These are phyloP conservation scores for Leccinellum albellum DNA, from an alignment of 768 basidiomycete species.

Conservation along the genomic window DNA sequence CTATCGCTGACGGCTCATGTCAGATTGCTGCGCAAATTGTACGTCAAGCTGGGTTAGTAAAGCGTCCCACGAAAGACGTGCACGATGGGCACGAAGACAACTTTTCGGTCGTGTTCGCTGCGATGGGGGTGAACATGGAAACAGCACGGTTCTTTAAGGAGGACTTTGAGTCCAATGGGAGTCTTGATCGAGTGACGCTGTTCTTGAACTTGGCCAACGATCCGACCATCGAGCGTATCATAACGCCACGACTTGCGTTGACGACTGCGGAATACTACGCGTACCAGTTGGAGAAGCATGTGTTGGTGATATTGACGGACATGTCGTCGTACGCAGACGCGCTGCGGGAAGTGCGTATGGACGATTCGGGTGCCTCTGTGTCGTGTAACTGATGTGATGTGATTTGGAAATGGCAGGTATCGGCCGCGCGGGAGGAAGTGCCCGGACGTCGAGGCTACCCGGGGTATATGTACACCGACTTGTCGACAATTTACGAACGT, in stretches of 20 bases:
- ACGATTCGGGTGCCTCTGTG: slow-evolving; percentile 4
- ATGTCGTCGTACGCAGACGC: slow-evolving; percentile 99
- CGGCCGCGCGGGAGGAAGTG: slow-evolving; percentile 98
- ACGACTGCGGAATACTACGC: slow-evolving; percentile 99
- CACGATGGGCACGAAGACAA: slow-evolving; percentile 99
- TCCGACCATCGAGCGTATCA: slow-evolving; percentile 99
- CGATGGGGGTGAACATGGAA: slow-evolving; percentile 99
- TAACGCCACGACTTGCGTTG: slow-evolving; percentile 95
- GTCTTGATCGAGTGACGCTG: slow-evolving; percentile 93
- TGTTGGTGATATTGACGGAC: slow-evolving; percentile 97
- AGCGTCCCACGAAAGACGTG: slow-evolving; percentile 93
- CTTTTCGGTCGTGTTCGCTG: slow-evolving; percentile 99
- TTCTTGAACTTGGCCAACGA: slow-evolving; percentile 99
- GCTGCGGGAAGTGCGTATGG: slow-evolving; percentile 73
- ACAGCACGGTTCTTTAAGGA: slow-evolving; percentile 99
- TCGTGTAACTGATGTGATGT: slow-evolving; percentile 5
- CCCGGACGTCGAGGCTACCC: slow-evolving; percentile 99
- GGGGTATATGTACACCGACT: slow-evolving; percentile 98
- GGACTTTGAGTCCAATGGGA: slow-evolving; percentile 98
- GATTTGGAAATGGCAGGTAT: slow-evolving; percentile 50
- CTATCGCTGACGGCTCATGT: slow-evolving; percentile 20
- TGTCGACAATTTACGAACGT: slow-evolving; percentile 99
- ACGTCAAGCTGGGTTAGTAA: slow-evolving; percentile 96
- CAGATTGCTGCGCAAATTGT: slow-evolving; percentile 99
- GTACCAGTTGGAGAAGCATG: slow-evolving; percentile 99